Evolutionary conservation across 306 rosid genomes (phyloP).

Genomic region (Benincasa hispida): DNA sequence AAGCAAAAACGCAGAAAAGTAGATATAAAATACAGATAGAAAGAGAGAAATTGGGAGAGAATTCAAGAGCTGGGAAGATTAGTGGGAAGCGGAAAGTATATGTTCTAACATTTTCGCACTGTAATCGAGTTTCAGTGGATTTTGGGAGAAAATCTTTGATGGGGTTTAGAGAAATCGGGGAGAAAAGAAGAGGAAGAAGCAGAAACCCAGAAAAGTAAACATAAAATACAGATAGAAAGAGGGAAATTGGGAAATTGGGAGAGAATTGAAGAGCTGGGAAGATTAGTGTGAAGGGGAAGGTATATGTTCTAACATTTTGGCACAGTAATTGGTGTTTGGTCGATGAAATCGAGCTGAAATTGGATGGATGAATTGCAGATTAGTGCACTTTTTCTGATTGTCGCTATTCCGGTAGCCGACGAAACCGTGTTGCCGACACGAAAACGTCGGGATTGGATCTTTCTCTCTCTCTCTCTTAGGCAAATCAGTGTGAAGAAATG

Average conservation of each 20-base stretch:
- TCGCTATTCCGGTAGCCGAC: background rate
- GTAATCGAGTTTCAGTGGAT: background rate
- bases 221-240: background rate
- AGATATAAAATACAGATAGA: background rate
- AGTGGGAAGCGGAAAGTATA: no score
- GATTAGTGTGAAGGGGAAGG: background rate
- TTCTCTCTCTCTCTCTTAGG: background rate
- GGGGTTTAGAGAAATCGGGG: background rate
- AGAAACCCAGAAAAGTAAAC: background rate
- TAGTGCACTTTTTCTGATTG: background rate
- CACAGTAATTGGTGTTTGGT: background rate
- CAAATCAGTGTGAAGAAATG: background rate
- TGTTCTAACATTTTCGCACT: no score
- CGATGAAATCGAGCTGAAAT: slow-evolving; percentile 3
- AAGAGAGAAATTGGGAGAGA: no score
- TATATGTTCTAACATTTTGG: background rate
- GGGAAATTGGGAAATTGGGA: background rate
- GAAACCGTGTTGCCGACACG: slow-evolving; percentile 10
- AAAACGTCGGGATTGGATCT: slow-evolving; percentile 4
- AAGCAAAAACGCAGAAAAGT: background rate
- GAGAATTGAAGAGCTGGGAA: background rate
- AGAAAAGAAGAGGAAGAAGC: background rate
- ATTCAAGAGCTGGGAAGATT: no score
- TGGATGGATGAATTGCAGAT: background rate
- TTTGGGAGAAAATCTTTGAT: background rate